Evolutionary conservation across 345 rosid genomes (phyloP).

Genomic region (Eucalyptus pauciflora): DNA sequence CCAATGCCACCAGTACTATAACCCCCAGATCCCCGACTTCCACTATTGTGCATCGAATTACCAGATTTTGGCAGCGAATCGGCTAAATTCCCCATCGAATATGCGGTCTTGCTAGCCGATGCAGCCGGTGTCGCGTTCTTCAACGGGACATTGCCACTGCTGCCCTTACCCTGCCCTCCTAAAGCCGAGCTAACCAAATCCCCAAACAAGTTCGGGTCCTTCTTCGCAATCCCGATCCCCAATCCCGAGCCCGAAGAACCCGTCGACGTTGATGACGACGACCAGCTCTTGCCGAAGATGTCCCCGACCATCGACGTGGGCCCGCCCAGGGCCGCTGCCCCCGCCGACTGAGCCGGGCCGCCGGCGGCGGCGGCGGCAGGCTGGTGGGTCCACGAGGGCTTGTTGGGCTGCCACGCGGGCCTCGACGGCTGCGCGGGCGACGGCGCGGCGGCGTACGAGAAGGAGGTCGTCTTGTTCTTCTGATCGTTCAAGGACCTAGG

Average conservation of each 20-base stretch:
- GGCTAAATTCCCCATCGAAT: slow-evolving; percentile 76
- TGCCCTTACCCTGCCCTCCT: slow-evolving; percentile 59
- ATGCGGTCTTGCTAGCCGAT: slow-evolving; percentile 21
- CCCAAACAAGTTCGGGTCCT: slow-evolving; percentile 69
- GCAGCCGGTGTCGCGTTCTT: slow-evolving; percentile 27
- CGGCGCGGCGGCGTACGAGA: not conserved
- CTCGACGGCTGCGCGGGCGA: slow-evolving; percentile 40
- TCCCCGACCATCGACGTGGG: slow-evolving; percentile 87
- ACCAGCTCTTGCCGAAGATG: slow-evolving; percentile 86
- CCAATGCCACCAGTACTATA: slow-evolving; percentile 8
- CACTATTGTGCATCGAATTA: slow-evolving; percentile 24
- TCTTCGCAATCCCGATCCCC: slow-evolving; percentile 59
- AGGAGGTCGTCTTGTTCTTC: slow-evolving; percentile 27
- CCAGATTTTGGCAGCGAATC: slow-evolving; percentile 65
- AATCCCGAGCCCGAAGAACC: slow-evolving; percentile 6
- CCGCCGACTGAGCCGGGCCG: slow-evolving; percentile 19
- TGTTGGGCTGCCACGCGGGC: slow-evolving; percentile 66
- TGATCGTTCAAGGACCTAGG: slow-evolving; percentile 61
- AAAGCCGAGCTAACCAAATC: slow-evolving; percentile 84
- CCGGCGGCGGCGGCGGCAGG: slow-evolving; percentile 8
- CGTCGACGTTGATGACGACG: slow-evolving; percentile 28
- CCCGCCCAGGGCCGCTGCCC: slow-evolving; percentile 24
- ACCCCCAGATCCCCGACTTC: slow-evolving; percentile 45
- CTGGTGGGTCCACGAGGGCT: slow-evolving; percentile 86
- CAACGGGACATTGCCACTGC: slow-evolving; percentile 52